Conservation (phyloP, 345 rosid genomes). For the Viola odorata region DNA sequence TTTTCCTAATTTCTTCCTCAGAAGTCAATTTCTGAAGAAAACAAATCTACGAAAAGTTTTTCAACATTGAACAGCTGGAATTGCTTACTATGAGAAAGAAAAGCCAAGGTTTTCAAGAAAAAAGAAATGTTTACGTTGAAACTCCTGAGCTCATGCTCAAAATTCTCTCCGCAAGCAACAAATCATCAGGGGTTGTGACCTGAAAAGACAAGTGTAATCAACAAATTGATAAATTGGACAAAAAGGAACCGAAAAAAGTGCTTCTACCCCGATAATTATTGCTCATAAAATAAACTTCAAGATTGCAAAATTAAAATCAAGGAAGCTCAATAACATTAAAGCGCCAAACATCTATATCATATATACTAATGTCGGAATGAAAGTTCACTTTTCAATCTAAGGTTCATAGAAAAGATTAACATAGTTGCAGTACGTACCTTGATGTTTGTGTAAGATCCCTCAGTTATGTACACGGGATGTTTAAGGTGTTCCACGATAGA, state of each 20-base stretch:
- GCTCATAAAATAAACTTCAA: no score
- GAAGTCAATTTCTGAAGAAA: no score
- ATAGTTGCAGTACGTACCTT: conserved; percentile 37
- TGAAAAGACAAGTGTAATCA: conserved; percentile 14
- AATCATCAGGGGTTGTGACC: conserved; percentile 95
- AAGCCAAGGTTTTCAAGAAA: not conserved
- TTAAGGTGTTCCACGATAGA: conserved; percentile 89
- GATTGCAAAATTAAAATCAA: no score
- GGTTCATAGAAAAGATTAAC: not conserved
- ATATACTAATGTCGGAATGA: no score
- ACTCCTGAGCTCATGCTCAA: conserved; percentile 30
- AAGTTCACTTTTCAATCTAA: not conserved
- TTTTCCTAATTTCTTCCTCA: no score
- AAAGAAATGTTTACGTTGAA: conserved; percentile 1
- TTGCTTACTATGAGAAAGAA: not conserved
- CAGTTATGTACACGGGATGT: conserved; percentile 79
- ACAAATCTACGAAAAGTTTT: no score
- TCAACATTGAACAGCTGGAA: no score
- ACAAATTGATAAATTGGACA: no score
- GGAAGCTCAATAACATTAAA: no score
- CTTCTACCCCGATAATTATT: no score
- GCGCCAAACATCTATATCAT: no score
- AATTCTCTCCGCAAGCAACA: conserved; percentile 82
- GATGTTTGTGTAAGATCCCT: conserved; percentile 93
- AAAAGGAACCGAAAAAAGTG: no score